These are phyloP conservation scores for Boletus coffeatus DNA, from an alignment of 1,284 basidiomycete genomes.

Conservation along the genomic window DNA sequence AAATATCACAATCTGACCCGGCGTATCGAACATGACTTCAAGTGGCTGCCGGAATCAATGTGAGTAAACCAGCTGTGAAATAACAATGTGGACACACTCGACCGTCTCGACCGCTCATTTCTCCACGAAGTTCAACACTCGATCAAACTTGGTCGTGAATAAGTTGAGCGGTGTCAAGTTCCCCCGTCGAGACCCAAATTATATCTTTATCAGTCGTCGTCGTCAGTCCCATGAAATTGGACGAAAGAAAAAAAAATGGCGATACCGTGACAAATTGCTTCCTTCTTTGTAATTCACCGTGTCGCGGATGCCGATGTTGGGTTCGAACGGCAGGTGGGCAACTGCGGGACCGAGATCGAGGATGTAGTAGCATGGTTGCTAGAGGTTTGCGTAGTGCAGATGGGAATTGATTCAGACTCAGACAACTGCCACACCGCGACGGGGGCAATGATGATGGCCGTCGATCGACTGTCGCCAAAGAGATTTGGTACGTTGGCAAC, in stretches of 20 bases:
- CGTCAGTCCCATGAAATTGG: conserved; percentile 14
- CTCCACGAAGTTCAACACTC: conserved; percentile 73
- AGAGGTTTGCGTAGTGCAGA: conserved; percentile 54
- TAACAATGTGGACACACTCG: conserved; percentile 55
- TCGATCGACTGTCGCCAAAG: conserved; percentile 43
- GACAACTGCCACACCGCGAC: conserved; percentile 76
- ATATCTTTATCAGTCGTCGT: conserved; percentile 58
- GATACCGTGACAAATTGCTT: conserved; percentile 75
- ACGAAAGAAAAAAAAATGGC: conserved; percentile 13
- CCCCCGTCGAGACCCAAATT: conserved; percentile 97
- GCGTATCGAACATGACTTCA: conserved; percentile 84
- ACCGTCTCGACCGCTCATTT: conserved; percentile 76
- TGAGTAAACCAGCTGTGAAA: conserved; percentile 1
- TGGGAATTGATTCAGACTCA: conserved; percentile 79
- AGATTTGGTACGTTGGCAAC: not conserved
- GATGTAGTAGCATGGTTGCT: conserved; percentile 64
- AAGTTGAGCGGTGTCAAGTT: conserved; percentile 96
- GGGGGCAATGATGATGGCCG: not conserved
- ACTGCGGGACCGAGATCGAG: conserved; percentile 72
- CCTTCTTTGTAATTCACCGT: conserved; percentile 94
- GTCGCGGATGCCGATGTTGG: conserved; percentile 98
- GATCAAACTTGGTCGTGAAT: conserved; percentile 91
- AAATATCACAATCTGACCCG: conserved; percentile 95
- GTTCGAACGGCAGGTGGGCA: conserved; percentile 82
- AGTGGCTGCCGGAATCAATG: conserved; percentile 52